phyloP scores from a whole-genome alignment of 192 early-diverging fungal genomes.

The Podochytrium sp. region DNA sequence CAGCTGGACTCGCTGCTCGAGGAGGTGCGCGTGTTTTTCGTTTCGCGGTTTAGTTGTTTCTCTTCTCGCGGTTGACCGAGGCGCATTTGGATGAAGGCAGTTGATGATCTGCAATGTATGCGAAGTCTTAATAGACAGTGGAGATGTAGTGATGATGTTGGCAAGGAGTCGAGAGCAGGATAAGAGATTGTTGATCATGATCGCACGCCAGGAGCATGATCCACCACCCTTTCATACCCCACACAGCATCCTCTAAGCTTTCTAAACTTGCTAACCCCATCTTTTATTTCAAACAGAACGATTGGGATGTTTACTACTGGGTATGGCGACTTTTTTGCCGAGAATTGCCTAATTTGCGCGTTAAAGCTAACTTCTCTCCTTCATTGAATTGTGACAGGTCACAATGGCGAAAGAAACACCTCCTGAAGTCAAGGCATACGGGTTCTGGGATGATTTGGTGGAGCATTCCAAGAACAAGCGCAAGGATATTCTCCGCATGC shows the following conservation, averaged over 20 bases:
- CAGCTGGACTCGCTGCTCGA: conserved; percentile 82
- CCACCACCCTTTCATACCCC: too few relatives aligned
- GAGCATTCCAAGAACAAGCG: conserved; percentile 81
- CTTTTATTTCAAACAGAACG: conserved; percentile 52
- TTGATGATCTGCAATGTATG: too few relatives aligned
- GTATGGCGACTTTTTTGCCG: conserved; percentile 21
- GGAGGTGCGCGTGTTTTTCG: conserved; percentile 29
- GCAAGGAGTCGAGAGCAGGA: too few relatives aligned
- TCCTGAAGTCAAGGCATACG: conserved; percentile 38
- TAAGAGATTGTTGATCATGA: too few relatives aligned
- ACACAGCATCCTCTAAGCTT: too few relatives aligned
- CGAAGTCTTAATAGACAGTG: too few relatives aligned
- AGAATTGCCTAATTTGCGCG: too few relatives aligned
- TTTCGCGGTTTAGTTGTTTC: not conserved
- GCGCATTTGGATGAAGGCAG: too few relatives aligned
- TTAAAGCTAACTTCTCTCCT: not conserved
- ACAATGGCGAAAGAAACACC: conserved; percentile 49
- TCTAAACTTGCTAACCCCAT: not conserved
- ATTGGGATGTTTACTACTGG: conserved; percentile 99
- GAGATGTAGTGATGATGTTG: too few relatives aligned
- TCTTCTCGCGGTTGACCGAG: too few relatives aligned
- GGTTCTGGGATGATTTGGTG: conserved; percentile 51
- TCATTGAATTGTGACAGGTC: not conserved
- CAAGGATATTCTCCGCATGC: conserved; percentile 80
- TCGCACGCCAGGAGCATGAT: too few relatives aligned